Base-by-base conservation (phyloP, 257 asterid genomes). In the Gentiana straminea region DNA sequence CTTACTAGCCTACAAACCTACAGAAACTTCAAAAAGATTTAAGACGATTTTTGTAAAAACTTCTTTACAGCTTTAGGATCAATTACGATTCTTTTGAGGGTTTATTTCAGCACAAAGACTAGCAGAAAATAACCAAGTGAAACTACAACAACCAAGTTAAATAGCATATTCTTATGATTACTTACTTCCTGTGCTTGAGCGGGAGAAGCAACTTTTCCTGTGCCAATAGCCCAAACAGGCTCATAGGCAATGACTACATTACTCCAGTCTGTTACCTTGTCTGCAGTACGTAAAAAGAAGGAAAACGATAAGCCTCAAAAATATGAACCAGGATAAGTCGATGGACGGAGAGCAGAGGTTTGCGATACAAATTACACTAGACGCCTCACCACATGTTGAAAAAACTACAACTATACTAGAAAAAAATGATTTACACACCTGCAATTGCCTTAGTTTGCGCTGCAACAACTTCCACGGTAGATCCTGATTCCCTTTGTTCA, bases 171-270 rank as follows among this genome's bases (percentile, higher is more conserved):
- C 46, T 2, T 57, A 2, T 10, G 2, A 7, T 44, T 51, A 70
- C 91, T 81, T 82, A 90, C 98, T 72, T 91, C 98, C 73, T 91
- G 96, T 66, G 96, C 98, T 80, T 91, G 98, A 54, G 89, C 96
- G 64, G 98, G 95, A 55, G 74, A 54, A 49, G 98, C 98, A 47
- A 91, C 98, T 82, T 84, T 87, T 62, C 98, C 98, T 49, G 98
- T 91, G 65, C 98, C 98, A 77, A 91, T 91, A 68, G 98, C 98
- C 98, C 98, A 91, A 67, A 91, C 98, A 72, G 98, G 98, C 79
- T 91, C 98, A 68, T 91, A 91, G 56, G 98, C 98, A 71, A 91
- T 35, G 61, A 91, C 98, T 58, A 91, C 84, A 24, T 87, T 84
- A 51, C 77, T 56, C 98, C 98, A 91, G 51, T 87, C 86, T 34